Base-by-base conservation (phyloP, 1,139 yeast species). In the Saccharomyces hybrid region DNA sequence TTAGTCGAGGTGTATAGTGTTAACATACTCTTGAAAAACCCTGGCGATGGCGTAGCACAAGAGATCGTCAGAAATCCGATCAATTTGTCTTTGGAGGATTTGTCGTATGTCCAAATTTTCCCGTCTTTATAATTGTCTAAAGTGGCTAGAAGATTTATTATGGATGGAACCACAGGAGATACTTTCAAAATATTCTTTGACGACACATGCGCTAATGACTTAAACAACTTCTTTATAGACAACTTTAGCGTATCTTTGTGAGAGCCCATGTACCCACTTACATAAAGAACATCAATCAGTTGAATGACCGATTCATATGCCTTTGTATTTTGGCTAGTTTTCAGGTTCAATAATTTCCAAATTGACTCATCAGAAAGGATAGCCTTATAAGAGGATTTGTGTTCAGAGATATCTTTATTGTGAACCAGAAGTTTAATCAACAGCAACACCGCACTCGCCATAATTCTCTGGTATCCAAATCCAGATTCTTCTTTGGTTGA, bases 401-500 rank as follows among this genome's bases (percentile, higher is more conserved):
- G 52, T 12, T 59, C 54, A 0, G 48, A 27, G 8, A 55, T 38
- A 51, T 54, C 55, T 54, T 65, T 48, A 50, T 67, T 63, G 4
- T 67, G 64, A 16, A 60, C 63, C 4, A 75, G 60, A 48, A 83
- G 55, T 55, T 78, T 77, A 1, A 72, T 74, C 26, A 86, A 65
- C 67, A 86, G 71, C 50, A 74, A 73, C 11, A 87, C 62, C 3
- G 84, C 73, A 5, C 84, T 73, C 49, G 78, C 76, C 12, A 83
- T 67, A 1, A 85, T 78, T 55, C 96, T 74, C 42, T 78, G 76
- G 64, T 83, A 87, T 66, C 87, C 88, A n/a, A 82, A 72, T 26
- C 75, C 74, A 0, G 88, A 78, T 58, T 89, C 96, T 29, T 83
- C 87, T 53, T 78, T 80, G 3, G 83, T 78, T 26, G 84, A 79